phyloP scores from a whole-genome alignment of 2,329 filamentous ascomycete genomes.

The Atkinsonella texensis region DNA sequence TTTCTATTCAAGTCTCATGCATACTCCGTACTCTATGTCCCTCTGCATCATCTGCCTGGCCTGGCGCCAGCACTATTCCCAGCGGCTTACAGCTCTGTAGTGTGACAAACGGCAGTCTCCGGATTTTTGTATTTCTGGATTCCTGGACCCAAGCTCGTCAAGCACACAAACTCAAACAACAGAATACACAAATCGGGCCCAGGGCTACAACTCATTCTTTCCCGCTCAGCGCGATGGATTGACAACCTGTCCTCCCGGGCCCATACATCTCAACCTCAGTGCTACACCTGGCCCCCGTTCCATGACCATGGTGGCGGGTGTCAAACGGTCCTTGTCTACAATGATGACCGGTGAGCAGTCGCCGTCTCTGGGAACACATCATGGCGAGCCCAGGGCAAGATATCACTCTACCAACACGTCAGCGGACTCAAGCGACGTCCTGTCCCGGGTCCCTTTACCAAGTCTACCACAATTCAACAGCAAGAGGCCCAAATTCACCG shows the following conservation, averaged over 20 bases:
- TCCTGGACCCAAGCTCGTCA: neutral
- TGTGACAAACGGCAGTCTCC: neutral
- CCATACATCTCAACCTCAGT: neutral
- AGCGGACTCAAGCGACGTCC: neutral
- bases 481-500: conserved; percentile 32
- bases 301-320: conserved; percentile 20
- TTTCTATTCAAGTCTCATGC: too few relatives aligned
- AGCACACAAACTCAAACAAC: neutral
- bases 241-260: neutral
- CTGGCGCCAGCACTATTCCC: too few relatives aligned
- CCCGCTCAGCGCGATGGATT: neutral
- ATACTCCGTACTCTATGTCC: too few relatives aligned
- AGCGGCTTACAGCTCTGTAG: neutral
- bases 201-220: neutral
- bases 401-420: neutral
- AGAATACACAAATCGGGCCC: neutral
- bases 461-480: conserved; percentile 14
- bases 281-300: neutral
- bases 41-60: too few relatives aligned
- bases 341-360: conserved; percentile 19
- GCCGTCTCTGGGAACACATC: conserved; percentile 5
- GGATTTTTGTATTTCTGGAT: too few relatives aligned
- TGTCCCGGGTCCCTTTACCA: conserved; percentile 14
- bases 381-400: neutral
- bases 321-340: conserved; percentile 27